Evolutionary conservation across 1,139 yeast genomes (phyloP), one percentile per base, ranked within the genome.

Genomic region (Scheffersomyces titani): DNA sequence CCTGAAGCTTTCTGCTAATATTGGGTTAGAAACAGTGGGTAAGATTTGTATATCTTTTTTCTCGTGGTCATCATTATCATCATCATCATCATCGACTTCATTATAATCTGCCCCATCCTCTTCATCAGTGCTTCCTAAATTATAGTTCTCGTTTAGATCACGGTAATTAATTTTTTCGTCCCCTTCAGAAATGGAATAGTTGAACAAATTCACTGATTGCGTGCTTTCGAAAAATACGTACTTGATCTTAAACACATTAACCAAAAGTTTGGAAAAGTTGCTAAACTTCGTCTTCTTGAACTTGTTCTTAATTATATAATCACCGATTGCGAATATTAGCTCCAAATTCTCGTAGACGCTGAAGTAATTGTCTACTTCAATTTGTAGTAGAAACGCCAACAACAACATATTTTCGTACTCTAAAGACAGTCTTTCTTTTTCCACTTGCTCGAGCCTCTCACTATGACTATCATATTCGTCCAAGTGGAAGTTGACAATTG

Each of bases 301-400:
- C 59, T 68, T 72, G 54, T 66, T 62, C 55, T 69, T 67, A 36
- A 75, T 64, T 7, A 75, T 65, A 57, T 70, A 70, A 54, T 77
- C 82, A 0, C 82, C 83, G 52, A 79, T 77, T 5, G 83, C 80
- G 64, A 71, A 78, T 11, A 78, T 65, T 50, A 78, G 69, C 53
- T 78, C 82, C 48, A 71, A 76, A 62, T 80, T 80, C 60, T 79
- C 84, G 60, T 69, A 79, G 0, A 80, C 78, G 45, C 78, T 76
- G 57, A 70, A 78, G 44, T 67, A 63, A 52, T 66, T 70, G 62
- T 80, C 84, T 19, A 76, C 60, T 53, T 77, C 78, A 40, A 78
- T 69, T 59, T 76, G 80, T 19, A 80, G 62, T 3, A 77, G 64
- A 5, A 80, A 67, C 6, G 75, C 73, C 6, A 79, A 54, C 13